Evolutionary conservation across 2,329 filamentous ascomycete genomes (phyloP).

Genomic region (Akanthomyces lecanii): DNA sequence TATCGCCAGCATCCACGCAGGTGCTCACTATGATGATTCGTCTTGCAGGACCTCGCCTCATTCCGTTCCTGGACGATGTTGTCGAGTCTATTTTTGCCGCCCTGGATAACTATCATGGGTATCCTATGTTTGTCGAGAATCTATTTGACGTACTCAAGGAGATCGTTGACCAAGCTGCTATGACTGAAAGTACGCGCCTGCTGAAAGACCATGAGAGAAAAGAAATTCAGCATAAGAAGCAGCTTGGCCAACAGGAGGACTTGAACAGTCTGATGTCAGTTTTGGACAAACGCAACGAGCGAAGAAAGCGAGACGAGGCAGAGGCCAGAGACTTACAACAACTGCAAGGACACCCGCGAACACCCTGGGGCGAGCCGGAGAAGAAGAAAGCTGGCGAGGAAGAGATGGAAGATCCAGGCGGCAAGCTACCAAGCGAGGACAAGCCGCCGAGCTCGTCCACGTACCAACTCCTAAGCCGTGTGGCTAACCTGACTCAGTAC

Average conservation of each 20-base stretch:
- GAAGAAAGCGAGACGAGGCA: conserved; percentile 31
- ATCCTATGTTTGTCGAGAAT: conserved; percentile 77
- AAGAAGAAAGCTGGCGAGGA: conserved; percentile 26
- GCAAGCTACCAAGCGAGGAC: conserved; percentile 28
- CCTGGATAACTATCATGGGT: conserved; percentile 93
- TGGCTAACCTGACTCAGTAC: conserved; percentile 80
- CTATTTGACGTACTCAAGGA: conserved; percentile 79
- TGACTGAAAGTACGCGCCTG: conserved; percentile 45
- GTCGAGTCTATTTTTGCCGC: conserved; percentile 88
- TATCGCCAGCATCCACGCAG: conserved; percentile 85
- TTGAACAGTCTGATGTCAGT: conserved; percentile 49
- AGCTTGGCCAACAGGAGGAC: conserved; percentile 27
- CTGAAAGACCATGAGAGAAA: conserved; percentile 37
- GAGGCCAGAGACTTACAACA: conserved; percentile 32
- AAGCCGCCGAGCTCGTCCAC: conserved; percentile 69
- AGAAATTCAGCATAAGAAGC: conserved; percentile 41
- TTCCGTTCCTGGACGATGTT: conserved; percentile 89
- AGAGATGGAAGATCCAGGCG: conserved; percentile 29
- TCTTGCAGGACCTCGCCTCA: conserved; percentile 72
- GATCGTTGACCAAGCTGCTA: conserved; percentile 77
- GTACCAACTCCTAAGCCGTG: conserved; percentile 75
- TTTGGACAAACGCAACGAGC: conserved; percentile 53
- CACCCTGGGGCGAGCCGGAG: conserved; percentile 36
- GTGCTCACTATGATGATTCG: conserved; percentile 93
- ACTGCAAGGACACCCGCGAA: conserved; percentile 30